These are phyloP conservation scores for Thelonectria blattea DNA, from an alignment of 2,329 filamentous ascomycete species.

Conservation along the genomic window DNA sequence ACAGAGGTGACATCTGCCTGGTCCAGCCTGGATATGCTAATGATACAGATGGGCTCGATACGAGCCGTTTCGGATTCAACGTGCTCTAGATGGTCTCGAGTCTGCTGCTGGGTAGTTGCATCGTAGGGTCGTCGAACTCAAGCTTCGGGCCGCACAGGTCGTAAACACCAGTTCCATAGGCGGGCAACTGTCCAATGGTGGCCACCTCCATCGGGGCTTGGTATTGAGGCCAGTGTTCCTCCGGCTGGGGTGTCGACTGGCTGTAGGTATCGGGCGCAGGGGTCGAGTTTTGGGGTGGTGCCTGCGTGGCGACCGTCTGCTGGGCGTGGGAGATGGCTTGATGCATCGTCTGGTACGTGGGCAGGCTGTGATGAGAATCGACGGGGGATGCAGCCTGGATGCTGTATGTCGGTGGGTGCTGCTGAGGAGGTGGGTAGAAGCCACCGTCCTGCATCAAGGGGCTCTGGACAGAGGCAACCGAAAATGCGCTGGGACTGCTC, in stretches of 20 bases:
- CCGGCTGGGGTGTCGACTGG: constrained; percentile 47
- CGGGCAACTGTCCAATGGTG: constrained; percentile 58
- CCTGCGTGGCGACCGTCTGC: constrained; percentile 45
- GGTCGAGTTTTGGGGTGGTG: constrained; percentile 35
- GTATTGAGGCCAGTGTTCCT: constrained; percentile 64
- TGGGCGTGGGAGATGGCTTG: constrained; percentile 43
- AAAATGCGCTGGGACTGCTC: constrained; percentile 65
- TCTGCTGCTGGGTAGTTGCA: constrained; percentile 65
- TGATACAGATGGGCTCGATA: constrained; percentile 34
- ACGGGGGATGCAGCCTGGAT: constrained; percentile 56
- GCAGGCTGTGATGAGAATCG: constrained; percentile 50
- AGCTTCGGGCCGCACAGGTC: constrained; percentile 62
- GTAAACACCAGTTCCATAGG: constrained; percentile 57
- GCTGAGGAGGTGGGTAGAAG: constrained; percentile 63
- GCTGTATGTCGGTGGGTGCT: constrained; percentile 55
- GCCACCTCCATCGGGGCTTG: constrained; percentile 63
- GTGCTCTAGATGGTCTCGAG: constrained; percentile 60
- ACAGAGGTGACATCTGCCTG: constrained; percentile 28
- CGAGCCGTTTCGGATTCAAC: constrained; percentile 19
- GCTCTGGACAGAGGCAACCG: constrained; percentile 60
- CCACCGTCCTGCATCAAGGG: constrained; percentile 56
- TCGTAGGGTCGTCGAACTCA: constrained; percentile 62
- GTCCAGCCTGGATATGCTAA: constrained; percentile 35
- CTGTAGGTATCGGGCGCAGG: constrained; percentile 42
- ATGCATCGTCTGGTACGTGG: constrained; percentile 53